Evolutionary conservation across 2,329 filamentous ascomycete species (phyloP).

Genomic region (Phaeosphaeria sp.): DNA sequence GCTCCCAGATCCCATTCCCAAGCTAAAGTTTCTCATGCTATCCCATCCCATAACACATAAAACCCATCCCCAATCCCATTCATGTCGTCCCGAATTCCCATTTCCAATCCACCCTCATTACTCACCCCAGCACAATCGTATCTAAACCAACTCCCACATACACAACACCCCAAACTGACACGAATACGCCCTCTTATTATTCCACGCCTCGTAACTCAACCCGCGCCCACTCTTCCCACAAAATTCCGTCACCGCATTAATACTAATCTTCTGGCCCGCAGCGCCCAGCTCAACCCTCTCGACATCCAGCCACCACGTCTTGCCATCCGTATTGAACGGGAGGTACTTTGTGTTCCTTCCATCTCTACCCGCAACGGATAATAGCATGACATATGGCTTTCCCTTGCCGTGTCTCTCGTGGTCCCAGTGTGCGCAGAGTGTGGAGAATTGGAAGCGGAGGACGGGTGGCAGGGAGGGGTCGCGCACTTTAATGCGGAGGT

Average conservation of each 20-base stretch:
- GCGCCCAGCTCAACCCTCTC: slow-evolving; percentile 56
- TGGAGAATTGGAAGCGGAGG: slow-evolving; percentile 81
- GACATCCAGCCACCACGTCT: slow-evolving; percentile 83
- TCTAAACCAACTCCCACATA: slow-evolving; percentile 61
- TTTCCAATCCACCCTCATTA: background rate
- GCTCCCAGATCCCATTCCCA: no score
- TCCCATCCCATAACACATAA: no score
- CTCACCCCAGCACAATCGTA: background rate
- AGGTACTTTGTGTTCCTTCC: slow-evolving; percentile 72
- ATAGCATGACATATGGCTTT: slow-evolving; percentile 71
- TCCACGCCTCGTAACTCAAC: slow-evolving; percentile 51
- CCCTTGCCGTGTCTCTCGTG: slow-evolving; percentile 71
- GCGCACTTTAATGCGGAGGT: slow-evolving; percentile 67
- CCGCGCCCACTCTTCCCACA: slow-evolving; percentile 60
- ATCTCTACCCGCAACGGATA: slow-evolving; percentile 68
- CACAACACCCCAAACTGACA: slow-evolving; percentile 59
- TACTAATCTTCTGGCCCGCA: slow-evolving; percentile 64
- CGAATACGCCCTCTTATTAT: slow-evolving; percentile 43
- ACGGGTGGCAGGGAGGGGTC: slow-evolving; percentile 50
- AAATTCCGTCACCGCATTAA: slow-evolving; percentile 67
- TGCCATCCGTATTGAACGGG: slow-evolving; percentile 75
- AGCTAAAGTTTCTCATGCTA: no score
- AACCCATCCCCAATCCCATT: background rate
- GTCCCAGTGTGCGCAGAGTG: slow-evolving; percentile 83
- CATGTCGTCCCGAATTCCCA: background rate